Base-by-base conservation (phyloP, 2,329 filamentous ascomycete genomes). In the Ascochyta koolunga region DNA sequence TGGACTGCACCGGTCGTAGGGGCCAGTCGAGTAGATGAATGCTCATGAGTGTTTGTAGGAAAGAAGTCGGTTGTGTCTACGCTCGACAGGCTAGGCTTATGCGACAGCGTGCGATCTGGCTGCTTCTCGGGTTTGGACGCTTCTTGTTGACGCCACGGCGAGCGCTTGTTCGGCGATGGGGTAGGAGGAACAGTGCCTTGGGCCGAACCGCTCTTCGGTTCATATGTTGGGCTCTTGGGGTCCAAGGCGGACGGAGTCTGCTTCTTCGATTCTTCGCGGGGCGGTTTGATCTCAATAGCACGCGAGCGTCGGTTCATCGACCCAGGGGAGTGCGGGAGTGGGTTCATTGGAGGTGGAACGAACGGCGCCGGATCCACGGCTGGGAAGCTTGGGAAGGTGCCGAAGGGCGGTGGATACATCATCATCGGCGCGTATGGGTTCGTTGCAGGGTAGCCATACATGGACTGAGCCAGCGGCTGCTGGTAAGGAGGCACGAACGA, bases 1-100 rank as follows among this genome's bases (percentile, higher is more conserved):
- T 50, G 59, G 29, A 47, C 43, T 16, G 59, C 58, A 27, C 56
- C 54, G 13, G 39, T 38, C 18, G 55, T 57, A 3, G 71, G 71
- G 4, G 69, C 70, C 16, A 70, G 44, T 27, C 71, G 61, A 15
- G 71, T 74, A n/a, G 70, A 70, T 11, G 74, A 76, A 58, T 76
- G 69, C 57, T 76, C 73, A 27, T 76, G 72, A 9, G 75, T 72
- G 40, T 76, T 76, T 8, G 61, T 71, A 9, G 75, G 75, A 37
- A 77, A 77, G 63, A 77, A 77, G 51, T 77, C 74, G 19, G 69
- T 72, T 6, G 75, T 77, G 42, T 73, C 71, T 36, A 77, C 68
- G 50, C 73, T 76, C 4, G 74, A 75, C 22, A 74, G 53, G 54
- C 74, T 77, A 29, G 61, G 66, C 56, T 74, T 71, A 40, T 71